These are phyloP conservation scores for Persicaria maculosa DNA, from an alignment of 148 eudicot genomes.

Conservation along the genomic window DNA sequence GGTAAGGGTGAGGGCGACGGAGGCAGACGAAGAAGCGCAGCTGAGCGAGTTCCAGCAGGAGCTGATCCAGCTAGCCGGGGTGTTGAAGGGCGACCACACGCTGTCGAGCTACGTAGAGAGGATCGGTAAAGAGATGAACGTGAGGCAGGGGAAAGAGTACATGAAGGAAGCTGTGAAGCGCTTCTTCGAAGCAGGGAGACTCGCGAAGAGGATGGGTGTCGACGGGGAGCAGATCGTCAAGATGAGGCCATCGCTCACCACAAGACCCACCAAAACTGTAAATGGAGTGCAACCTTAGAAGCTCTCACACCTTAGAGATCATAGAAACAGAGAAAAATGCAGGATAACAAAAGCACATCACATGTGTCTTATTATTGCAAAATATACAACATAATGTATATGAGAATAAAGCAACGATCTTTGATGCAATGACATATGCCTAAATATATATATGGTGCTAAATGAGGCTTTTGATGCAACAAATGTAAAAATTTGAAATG, in stretches of 20 bases:
- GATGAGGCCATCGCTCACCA: constrained; percentile 79
- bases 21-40: constrained; percentile 62
- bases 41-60: constrained; percentile 80
- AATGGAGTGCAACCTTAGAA: not conserved
- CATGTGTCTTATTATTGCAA: no score
- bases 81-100: constrained; percentile 64
- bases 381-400: no score
- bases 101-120: constrained; percentile 37
- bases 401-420: no score
- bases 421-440: no score
- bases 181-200: constrained; percentile 57
- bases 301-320: no score
- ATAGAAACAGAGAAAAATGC: no score
- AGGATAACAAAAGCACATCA: no score
- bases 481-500: no score
- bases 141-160: constrained; percentile 60
- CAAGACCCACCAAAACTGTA: constrained; percentile 37
- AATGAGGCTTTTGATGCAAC: no score
- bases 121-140: constrained; percentile 49
- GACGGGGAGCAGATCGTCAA: constrained; percentile 55
- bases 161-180: constrained; percentile 64
- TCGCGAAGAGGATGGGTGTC: constrained; percentile 66
- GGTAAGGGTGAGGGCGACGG: constrained; percentile 48
- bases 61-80: constrained; percentile 73
- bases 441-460: no score